Evolutionary conservation across 148 eudicot species (phyloP).

Genomic region (Beta vulgaris): DNA sequence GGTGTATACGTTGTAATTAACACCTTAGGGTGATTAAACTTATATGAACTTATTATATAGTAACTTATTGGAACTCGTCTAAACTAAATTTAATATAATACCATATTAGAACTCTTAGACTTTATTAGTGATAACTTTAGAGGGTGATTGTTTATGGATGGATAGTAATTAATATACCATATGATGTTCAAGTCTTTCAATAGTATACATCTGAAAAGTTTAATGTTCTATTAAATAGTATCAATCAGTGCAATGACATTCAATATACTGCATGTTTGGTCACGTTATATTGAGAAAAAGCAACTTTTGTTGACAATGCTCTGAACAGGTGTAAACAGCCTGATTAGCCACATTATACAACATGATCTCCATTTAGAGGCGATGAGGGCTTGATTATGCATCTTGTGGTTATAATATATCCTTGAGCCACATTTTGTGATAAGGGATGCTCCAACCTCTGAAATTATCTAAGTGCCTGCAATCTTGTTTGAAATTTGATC

Average conservation of each 20-base stretch:
- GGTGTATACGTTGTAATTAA: background rate
- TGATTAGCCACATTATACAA: no score
- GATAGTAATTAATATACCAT: no score
- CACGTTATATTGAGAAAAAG: background rate
- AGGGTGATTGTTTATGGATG: background rate
- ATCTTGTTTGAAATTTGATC: background rate
- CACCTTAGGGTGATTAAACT: no score
- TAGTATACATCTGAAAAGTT: background rate
- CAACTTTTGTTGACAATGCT: background rate
- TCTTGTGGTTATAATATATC: background rate
- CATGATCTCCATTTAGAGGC: background rate
- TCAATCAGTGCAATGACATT: background rate
- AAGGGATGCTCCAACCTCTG: background rate
- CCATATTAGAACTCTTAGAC: no score
- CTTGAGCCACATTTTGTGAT: background rate
- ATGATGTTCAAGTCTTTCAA: no score
- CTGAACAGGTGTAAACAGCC: no score
- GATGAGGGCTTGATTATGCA: background rate
- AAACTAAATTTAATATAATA: no score
- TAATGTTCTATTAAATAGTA: background rate
- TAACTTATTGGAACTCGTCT: no score
- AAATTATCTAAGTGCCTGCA: constrained; percentile 2
- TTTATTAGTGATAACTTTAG: background rate
- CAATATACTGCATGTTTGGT: background rate
- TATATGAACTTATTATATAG: no score